These are phyloP conservation scores for Penicillium sp. DNA, from an alignment of 2,329 filamentous ascomycete genomes.

Conservation along the genomic window DNA sequence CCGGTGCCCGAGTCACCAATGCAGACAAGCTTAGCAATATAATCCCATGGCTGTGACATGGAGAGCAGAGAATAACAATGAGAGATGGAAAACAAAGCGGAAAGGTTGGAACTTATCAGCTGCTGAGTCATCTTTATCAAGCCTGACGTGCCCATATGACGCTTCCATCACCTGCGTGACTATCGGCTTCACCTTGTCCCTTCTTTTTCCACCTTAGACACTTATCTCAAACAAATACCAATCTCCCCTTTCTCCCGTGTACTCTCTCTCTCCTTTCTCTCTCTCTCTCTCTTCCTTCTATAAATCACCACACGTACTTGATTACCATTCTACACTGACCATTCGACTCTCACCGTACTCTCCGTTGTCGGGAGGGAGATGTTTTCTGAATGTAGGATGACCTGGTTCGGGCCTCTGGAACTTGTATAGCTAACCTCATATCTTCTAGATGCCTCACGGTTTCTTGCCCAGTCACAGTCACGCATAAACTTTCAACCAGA, in stretches of 20 bases:
- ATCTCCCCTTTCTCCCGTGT: not conserved
- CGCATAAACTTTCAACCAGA: conserved; percentile 74
- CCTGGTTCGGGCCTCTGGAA: not conserved
- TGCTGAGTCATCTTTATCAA: conserved; percentile 40
- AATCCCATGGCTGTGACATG: conserved; percentile 77
- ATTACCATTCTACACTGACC: not conserved
- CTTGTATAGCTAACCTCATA: conserved; percentile 1
- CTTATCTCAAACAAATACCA: conserved; percentile 1
- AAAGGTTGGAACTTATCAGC: conserved; percentile 17
- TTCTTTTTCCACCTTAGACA: not conserved
- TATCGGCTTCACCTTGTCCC: not conserved
- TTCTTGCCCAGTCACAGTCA: conserved; percentile 94
- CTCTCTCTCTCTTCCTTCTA: not conserved
- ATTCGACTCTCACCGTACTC: conserved; percentile 5
- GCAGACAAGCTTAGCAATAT: conserved; percentile 97
- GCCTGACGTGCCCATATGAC: conserved; percentile 40
- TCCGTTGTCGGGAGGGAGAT: conserved; percentile 49
- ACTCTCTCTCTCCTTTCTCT: not conserved
- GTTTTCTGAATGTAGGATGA: conserved; percentile 86
- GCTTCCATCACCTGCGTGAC: conserved; percentile 28
- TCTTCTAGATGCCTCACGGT: conserved; percentile 84
- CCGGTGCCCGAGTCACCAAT: conserved; percentile 96
- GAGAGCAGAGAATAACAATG: conserved; percentile 19
- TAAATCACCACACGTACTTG: not conserved
- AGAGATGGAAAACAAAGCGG: conserved; percentile 1